A percentile compares a stretch with the other conserved stretches of the same genome.
phyloP scores from a whole-genome alignment of 306 rosid species.

The Quercus cerris region DNA sequence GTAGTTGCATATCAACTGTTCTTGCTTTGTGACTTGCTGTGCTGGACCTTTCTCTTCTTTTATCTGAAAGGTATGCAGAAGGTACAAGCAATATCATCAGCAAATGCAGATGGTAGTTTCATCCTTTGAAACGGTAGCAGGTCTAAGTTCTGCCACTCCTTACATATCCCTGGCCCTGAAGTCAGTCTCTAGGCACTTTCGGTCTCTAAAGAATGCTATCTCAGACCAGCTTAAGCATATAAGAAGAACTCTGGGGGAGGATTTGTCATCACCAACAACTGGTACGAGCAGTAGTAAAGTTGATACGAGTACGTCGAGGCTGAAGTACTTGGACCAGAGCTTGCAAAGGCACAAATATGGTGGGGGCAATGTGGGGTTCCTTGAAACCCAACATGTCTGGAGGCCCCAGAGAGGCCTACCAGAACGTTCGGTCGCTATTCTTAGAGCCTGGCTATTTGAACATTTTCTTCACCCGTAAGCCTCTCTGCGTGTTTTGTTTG shows the following conservation, averaged over 20 bases:
- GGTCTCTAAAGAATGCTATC: conserved; percentile 53
- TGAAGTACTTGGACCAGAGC: conserved; percentile 56
- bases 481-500: neutral
- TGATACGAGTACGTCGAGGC: conserved; percentile 30
- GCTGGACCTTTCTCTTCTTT: neutral
- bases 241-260: conserved; percentile 54
- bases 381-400: conserved; percentile 70
- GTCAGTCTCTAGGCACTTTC: conserved; percentile 65
- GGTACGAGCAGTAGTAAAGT: conserved; percentile 33
- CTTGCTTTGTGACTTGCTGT: neutral
- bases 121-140: conserved; percentile 84
- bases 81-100: conserved; percentile 81
- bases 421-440: conserved; percentile 80
- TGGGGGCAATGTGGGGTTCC: conserved; percentile 32
- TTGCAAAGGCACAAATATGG: conserved; percentile 50
- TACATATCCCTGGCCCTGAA: conserved; percentile 62
- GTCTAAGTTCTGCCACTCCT: conserved; percentile 79
- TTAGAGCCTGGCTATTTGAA: conserved; percentile 91
- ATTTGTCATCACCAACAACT: conserved; percentile 32
- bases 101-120: conserved; percentile 95
- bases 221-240: conserved; percentile 55
- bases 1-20: no score
- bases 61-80: conserved; percentile 55
- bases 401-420: conserved; percentile 97
- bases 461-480: conserved; percentile 99